A percentile compares a stretch with the other conserved stretches of the same genome.
These are phyloP conservation scores for Stellera chamaejasme DNA, from an alignment of 345 rosid species.

Conservation along the genomic window DNA sequence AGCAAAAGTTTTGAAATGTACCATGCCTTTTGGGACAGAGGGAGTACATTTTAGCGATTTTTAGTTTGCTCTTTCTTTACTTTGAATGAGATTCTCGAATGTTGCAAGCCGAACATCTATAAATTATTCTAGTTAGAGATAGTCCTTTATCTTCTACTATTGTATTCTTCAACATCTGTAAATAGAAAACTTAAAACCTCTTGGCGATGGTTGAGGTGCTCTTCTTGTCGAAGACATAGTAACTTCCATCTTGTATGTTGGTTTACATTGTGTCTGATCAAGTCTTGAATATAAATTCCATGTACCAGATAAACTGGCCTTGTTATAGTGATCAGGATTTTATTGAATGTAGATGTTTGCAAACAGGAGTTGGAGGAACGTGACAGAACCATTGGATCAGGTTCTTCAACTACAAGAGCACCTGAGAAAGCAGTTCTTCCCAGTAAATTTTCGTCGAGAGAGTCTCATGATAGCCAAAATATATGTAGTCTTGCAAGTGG, in stretches of 20 bases:
- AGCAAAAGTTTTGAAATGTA: no score
- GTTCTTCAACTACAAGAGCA: conserved; percentile 15
- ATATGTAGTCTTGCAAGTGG: conserved; percentile 17
- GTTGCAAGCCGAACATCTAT: no score
- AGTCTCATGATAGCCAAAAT: conserved; percentile 8
- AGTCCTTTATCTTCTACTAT: conserved; percentile 12
- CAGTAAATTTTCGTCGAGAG: conserved; percentile 11
- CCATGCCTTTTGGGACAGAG: no score
- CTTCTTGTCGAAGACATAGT: conserved; percentile 2
- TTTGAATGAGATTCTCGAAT: no score
- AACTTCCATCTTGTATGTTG: neutral
- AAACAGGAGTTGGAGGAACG: conserved; percentile 21
- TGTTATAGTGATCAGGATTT: conserved; percentile 21
- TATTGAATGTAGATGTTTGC: conserved; percentile 42
- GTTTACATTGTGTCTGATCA: conserved; percentile 24
- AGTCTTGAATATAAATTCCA: conserved; percentile 10
- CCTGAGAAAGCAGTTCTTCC: conserved; percentile 12
- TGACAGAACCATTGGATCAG: conserved; percentile 14
- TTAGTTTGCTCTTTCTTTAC: no score
- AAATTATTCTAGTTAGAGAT: neutral
- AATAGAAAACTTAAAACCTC: no score
- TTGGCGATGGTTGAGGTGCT: neutral
- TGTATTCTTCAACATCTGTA: neutral
- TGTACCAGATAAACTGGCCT: conserved; percentile 15
- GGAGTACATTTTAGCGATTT: no score